Conservation (phyloP, 2,329 filamentous ascomycete genomes). For the Apiospora pterosperma region DNA sequence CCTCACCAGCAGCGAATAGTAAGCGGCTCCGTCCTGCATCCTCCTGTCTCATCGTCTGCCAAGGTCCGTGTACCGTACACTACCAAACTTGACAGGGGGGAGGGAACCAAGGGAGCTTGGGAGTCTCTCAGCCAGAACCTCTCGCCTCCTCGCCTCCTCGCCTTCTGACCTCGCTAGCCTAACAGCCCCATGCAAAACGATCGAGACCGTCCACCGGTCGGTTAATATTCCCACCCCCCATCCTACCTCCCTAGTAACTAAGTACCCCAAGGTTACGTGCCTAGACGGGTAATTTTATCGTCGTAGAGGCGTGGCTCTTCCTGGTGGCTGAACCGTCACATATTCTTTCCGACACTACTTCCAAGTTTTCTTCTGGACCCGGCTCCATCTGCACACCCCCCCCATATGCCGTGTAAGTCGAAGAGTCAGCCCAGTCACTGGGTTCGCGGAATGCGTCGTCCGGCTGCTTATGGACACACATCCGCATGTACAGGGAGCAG, state of each 20-base stretch:
- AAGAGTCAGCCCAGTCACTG: not conserved
- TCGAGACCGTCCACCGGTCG: not conserved
- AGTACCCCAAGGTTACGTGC: not conserved
- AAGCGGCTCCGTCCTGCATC: not conserved
- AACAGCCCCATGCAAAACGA: too few relatives aligned
- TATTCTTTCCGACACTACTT: not conserved
- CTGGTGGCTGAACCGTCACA: not conserved
- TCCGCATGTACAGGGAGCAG: too few relatives aligned
- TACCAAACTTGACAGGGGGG: not conserved
- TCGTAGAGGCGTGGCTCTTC: not conserved
- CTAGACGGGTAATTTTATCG: not conserved
- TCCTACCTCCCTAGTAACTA: not conserved
- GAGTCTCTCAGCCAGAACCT: too few relatives aligned
- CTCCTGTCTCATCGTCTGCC: not conserved
- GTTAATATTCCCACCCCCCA: not conserved
- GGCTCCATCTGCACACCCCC: not conserved
- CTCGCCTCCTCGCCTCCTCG: too few relatives aligned
- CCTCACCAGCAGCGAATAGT: not conserved
- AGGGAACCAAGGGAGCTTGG: not conserved
- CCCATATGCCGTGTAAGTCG: not conserved
- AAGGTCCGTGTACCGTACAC: too few relatives aligned
- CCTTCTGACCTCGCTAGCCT: too few relatives aligned
- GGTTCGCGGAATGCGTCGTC: not conserved
- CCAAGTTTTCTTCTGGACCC: not conserved
- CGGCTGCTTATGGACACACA: not conserved